A percentile compares a stretch with the other conserved stretches of the same genome.
These are phyloP conservation scores for Mycena maculata DNA, from an alignment of 768 basidiomycete species.

Conservation along the genomic window DNA sequence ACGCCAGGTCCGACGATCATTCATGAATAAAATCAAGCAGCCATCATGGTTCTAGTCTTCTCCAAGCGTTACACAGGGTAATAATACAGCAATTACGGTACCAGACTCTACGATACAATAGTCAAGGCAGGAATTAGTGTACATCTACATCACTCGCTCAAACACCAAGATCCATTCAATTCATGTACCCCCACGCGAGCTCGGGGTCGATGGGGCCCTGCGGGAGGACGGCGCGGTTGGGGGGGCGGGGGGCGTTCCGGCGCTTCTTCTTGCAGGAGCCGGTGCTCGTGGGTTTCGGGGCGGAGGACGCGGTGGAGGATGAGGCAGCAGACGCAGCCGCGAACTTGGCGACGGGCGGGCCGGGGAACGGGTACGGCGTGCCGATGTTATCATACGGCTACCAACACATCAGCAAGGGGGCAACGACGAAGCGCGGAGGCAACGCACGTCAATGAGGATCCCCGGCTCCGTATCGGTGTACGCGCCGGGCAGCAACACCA, in stretches of 20 bases:
- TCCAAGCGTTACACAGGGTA: too few species aligned
- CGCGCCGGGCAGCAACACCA: slow-evolving; percentile 63
- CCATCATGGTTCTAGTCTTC: too few species aligned
- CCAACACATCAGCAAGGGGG: neutral
- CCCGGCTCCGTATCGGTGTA: slow-evolving; percentile 66
- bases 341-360: neutral
- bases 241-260: neutral
- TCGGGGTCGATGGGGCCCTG: neutral
- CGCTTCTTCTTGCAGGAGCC: neutral
- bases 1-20: too few species aligned
- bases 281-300: neutral
- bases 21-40: too few species aligned
- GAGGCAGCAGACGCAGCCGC: neutral
- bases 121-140: too few species aligned
- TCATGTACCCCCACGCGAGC: slow-evolving; percentile 23
- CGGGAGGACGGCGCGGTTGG: neutral
- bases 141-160: too few species aligned
- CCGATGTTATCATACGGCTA: neutral
- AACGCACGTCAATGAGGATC: slow-evolving; percentile 54
- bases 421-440: neutral
- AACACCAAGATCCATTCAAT: too few species aligned
- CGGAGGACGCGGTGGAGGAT: neutral
- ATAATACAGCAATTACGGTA: too few species aligned
- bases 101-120: too few species aligned
- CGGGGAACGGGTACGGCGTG: slow-evolving; percentile 7